Evolutionary conservation across 2,329 filamentous ascomycete species (phyloP).

Genomic region (Monilinia vaccinii-corymbosi): DNA sequence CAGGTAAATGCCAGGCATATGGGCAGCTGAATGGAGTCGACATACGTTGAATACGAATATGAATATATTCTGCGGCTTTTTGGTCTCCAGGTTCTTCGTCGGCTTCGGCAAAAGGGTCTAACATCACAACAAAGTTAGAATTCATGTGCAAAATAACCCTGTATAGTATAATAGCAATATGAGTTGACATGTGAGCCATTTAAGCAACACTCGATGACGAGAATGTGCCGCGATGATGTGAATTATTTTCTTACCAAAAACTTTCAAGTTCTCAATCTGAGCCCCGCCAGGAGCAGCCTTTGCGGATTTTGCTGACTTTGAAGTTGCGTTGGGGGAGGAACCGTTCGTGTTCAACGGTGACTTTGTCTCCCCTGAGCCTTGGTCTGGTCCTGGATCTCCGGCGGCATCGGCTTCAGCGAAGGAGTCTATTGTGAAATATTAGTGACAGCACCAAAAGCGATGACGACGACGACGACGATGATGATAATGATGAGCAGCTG

Average conservation of each 20-base stretch:
- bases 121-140: constrained; percentile 7
- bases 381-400: constrained; percentile 11
- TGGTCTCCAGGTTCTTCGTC: constrained; percentile 97
- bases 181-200: constrained; percentile 14
- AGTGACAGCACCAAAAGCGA: background rate
- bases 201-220: constrained; percentile 17
- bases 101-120: constrained; percentile 99
- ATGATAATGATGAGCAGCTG: background rate
- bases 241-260: constrained; percentile 3
- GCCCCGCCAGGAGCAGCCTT: constrained; percentile 3
- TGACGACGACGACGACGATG: background rate
- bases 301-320: background rate
- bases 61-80: constrained; percentile 95
- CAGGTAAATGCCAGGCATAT: background rate
- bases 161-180: background rate
- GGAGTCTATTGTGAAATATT: constrained; percentile 5
- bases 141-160: background rate
- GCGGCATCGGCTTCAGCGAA: constrained; percentile 12
- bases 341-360: constrained; percentile 2
- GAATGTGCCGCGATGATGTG: background rate
- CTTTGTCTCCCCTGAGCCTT: constrained; percentile 7
- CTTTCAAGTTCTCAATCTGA: constrained; percentile 12
- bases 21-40: constrained; percentile 23
- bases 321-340: background rate
- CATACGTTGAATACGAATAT: constrained; percentile 99